Evolutionary conservation across 2,329 filamentous ascomycete species (phyloP).

Genomic region (Pseudogymnoascus sp.): DNA sequence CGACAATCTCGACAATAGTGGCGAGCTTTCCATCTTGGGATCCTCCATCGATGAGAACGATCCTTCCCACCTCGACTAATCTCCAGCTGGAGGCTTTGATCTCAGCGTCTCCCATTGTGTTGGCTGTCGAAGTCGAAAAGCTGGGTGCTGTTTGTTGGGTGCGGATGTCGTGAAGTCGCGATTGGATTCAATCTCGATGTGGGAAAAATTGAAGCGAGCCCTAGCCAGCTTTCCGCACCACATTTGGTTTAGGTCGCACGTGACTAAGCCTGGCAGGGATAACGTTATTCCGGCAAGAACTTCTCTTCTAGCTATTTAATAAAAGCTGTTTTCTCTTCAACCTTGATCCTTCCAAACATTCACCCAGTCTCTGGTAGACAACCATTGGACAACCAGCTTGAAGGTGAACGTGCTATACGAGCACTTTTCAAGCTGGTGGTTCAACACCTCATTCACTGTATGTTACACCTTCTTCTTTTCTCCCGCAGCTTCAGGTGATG

Average conservation of each 20-base stretch:
- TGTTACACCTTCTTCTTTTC: background rate
- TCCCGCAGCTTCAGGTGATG: constrained; percentile 55
- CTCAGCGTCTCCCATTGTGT: constrained; percentile 74
- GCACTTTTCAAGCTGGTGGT: background rate
- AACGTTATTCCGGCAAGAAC: constrained; percentile 1
- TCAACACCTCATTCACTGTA: constrained; percentile 9
- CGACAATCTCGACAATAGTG: constrained; percentile 97
- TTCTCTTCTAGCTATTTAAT: constrained; percentile 7
- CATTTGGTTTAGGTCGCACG: background rate
- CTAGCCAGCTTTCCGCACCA: constrained; percentile 9
- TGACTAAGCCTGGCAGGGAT: background rate
- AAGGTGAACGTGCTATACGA: background rate
- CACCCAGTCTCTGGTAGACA: background rate
- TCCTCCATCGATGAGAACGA: constrained; percentile 77
- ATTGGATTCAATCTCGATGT: constrained; percentile 10
- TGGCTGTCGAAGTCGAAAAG: constrained; percentile 32
- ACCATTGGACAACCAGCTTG: background rate
- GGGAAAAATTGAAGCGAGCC: constrained; percentile 10
- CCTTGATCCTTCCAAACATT: background rate
- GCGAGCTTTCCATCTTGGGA: constrained; percentile 83
- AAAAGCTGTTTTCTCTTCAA: constrained; percentile 5
- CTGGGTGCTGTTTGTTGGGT: constrained; percentile 10
- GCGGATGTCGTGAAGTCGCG: constrained; percentile 8
- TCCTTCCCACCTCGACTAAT: constrained; percentile 96
- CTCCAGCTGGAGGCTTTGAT: constrained; percentile 82